phyloP scores from a whole-genome alignment of 805 yeast species.

The Crinitomyces ghanaensis region DNA sequence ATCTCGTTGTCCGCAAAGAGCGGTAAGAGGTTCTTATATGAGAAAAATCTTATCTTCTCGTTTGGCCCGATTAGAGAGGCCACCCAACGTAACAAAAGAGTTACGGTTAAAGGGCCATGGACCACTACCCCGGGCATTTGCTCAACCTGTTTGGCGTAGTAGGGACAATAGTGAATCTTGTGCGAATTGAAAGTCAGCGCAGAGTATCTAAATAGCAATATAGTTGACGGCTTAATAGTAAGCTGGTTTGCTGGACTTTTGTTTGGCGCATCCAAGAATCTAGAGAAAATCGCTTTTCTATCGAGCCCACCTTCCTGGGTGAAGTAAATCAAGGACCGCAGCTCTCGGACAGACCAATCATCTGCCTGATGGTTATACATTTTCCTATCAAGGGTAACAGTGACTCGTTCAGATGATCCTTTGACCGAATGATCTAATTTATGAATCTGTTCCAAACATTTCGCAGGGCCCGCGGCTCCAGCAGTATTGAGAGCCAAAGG shows the following conservation, averaged over 20 bases:
- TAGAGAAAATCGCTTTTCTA: constrained; percentile 12
- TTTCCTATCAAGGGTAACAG: constrained; percentile 46
- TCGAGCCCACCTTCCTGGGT: constrained; percentile 21
- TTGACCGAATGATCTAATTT: constrained; percentile 8
- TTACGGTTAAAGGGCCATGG: constrained; percentile 74
- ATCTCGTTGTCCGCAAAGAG: constrained; percentile 33
- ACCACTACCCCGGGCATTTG: constrained; percentile 50
- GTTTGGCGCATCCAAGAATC: constrained; percentile 11
- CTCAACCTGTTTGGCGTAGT: constrained; percentile 44
- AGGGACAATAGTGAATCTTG: constrained; percentile 60
- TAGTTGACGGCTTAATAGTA: constrained; percentile 29
- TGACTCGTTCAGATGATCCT: constrained; percentile 22
- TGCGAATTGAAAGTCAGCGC: constrained; percentile 77
- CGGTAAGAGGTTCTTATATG: constrained; percentile 42
- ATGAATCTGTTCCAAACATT: constrained; percentile 44
- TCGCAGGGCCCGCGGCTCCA: constrained; percentile 21
- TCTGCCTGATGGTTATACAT: constrained; percentile 23
- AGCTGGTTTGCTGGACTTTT: constrained; percentile 13
- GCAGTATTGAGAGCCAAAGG: constrained; percentile 29
- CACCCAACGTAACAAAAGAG: constrained; percentile 47
- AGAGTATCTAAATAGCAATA: constrained; percentile 50
- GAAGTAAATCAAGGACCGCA: constrained; percentile 52
- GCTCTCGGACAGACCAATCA: constrained; percentile 35
- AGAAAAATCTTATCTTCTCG: constrained; percentile 24
- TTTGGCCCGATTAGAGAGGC: constrained; percentile 10